Conservation (phyloP, 1,284 basidiomycete species). For the Fomitopsis schrenkii region DNA sequence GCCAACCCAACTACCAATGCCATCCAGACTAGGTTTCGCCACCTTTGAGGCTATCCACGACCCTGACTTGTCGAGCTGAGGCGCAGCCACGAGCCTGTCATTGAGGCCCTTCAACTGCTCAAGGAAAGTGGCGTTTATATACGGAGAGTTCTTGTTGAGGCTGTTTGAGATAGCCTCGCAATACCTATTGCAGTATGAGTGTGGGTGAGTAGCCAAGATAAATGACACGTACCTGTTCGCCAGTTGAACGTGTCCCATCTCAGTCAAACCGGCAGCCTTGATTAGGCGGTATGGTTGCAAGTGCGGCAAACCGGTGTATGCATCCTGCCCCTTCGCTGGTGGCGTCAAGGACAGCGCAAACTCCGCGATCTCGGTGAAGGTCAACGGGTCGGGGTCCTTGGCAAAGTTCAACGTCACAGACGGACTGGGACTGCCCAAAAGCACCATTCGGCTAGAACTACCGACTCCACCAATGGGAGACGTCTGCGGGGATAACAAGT, state of each 20-base stretch:
- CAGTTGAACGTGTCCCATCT: constrained; percentile 70
- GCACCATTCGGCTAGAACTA: constrained; percentile 56
- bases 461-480: constrained; percentile 71
- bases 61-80: constrained; percentile 64
- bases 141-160: constrained; percentile 63
- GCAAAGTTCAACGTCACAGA: constrained; percentile 47
- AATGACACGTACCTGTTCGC: constrained; percentile 59
- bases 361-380: constrained; percentile 91
- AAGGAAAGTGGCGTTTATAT: constrained; percentile 62
- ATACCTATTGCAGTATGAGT: constrained; percentile 53
- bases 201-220: neutral
- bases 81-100: constrained; percentile 79
- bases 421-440: constrained; percentile 66
- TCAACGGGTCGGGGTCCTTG: constrained; percentile 75
- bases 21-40: constrained; percentile 87
- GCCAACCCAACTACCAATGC: constrained; percentile 91
- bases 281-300: constrained; percentile 88
- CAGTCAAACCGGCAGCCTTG: constrained; percentile 75
- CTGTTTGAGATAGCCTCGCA: constrained; percentile 86
- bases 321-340: constrained; percentile 80
- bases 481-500: constrained; percentile 83
- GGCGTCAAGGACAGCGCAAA: constrained; percentile 81
- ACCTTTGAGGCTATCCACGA: constrained; percentile 84
- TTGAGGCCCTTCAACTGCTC: constrained; percentile 80
- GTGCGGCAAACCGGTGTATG: constrained; percentile 80